Base-by-base conservation (phyloP, 2,329 filamentous ascomycete genomes). In the Septoria petroselini region DNA sequence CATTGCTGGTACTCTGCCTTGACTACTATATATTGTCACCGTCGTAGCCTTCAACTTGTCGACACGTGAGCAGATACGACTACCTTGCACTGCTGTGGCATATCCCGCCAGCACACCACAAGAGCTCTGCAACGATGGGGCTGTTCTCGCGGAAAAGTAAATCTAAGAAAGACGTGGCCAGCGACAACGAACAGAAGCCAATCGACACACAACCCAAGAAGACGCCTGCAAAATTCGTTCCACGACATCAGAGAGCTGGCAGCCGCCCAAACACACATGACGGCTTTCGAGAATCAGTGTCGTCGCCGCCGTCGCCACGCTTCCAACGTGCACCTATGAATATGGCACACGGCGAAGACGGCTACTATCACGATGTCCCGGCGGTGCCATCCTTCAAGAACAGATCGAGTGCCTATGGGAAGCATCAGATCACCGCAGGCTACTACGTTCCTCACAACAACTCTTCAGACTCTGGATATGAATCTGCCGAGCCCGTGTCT, bases 121-220 rank as follows among this genome's bases (percentile, higher is more conserved):
- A 8, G 8, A 18, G n/a, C 15, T 39, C 15, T 18, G 25, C n/a
- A 31, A 48, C 14, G 19, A 52, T 83, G 81, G 77, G 80, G 35
- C 73, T 84, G 54, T 79, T 83, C 60, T 76, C 73, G 4, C 70
- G 75, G 48, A 72, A 83, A 62, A 76, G 41, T 45, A 58, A 55
- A 39, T n/a, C 57, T 15, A 51, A 39, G 34, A 52, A 53, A 17
- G 48, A 47, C 9, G 37, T 25, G 17, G 41, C 70, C 61, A 75
- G 76, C 51, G 74, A 79, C 61, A 75, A 78, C 45, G 76, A 78
- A 55, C 80, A 82, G 64, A 74, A 81, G 41, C 71, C 76, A 51
- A 52, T 72, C 68, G 34, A 74, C 76, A 57, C 73, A 76, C 51
- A 50, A 31, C 41, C 43, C 15, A 49, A 52, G 49, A 21, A 33